phyloP scores from a whole-genome alignment of 257 asterid genomes.

The Oldenlandia corymbosa region DNA sequence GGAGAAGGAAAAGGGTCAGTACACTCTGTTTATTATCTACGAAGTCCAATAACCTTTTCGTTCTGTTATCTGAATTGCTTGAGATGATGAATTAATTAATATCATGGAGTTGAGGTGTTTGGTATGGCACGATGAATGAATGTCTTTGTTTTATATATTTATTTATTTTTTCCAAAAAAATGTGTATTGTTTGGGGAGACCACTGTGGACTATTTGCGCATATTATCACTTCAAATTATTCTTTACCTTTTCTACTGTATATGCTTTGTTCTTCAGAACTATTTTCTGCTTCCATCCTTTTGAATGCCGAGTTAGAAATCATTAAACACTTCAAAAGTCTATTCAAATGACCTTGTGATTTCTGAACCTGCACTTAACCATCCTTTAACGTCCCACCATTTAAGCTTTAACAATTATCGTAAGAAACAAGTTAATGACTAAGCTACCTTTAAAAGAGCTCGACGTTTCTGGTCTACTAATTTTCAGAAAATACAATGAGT shows the following conservation, averaged over 20 bases:
- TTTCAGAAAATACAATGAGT: no score
- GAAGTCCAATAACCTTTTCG: neutral
- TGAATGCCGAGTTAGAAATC: neutral
- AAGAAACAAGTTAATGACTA: neutral
- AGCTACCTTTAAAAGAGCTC: no score
- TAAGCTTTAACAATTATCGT: neutral
- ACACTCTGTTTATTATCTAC: neutral
- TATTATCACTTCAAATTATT: no score
- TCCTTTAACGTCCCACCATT: neutral
- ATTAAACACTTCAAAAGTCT: no score
- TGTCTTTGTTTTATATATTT: neutral
- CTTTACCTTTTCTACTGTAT: no score
- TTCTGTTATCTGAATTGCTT: neutral
- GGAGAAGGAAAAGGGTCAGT: slow-evolving; percentile 79
- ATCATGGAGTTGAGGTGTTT: neutral
- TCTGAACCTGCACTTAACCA: neutral
- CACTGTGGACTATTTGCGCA: no score
- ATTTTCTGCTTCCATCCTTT: neutral
- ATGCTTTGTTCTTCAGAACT: neutral
- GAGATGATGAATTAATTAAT: neutral
- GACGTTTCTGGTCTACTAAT: no score
- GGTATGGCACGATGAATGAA: neutral
- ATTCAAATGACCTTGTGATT: neutral
- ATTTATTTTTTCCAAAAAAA: neutral
- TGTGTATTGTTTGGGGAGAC: neutral